Conservation (phyloP, 306 rosid species). For the Cucumis sativus region DNA sequence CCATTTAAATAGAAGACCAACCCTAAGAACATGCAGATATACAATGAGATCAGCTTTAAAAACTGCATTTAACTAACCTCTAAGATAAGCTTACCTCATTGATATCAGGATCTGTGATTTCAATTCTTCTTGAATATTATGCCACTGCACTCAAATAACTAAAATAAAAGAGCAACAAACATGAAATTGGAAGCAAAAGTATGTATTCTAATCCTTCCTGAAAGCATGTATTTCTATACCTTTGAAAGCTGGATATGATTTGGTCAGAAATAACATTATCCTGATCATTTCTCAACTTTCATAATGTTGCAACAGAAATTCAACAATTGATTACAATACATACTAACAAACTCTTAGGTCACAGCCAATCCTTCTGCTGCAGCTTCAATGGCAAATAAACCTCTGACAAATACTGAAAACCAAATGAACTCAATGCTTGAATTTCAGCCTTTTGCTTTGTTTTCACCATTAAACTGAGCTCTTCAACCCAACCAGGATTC, state of each 20-base stretch:
- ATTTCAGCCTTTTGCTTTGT: slow-evolving; percentile 95
- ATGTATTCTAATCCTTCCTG: not conserved
- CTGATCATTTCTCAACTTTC: slow-evolving; percentile 1
- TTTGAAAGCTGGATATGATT: not conserved
- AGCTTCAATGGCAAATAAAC: slow-evolving; percentile 79
- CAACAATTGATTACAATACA: not conserved
- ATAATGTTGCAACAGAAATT: not conserved
- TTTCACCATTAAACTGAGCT: slow-evolving; percentile 81
- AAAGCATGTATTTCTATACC: not conserved
- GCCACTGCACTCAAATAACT: not conserved
- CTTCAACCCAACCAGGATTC: slow-evolving; percentile 96
- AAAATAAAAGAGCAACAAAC: not conserved
- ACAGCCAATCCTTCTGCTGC: slow-evolving; percentile 83
- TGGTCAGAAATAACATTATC: not conserved
- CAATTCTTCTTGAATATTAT: not conserved
- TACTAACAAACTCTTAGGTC: slow-evolving; percentile 7
- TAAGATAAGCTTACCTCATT: not conserved
- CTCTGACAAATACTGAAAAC: slow-evolving; percentile 83
- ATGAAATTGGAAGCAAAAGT: slow-evolving; percentile 6
- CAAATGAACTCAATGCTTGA: slow-evolving; percentile 85
- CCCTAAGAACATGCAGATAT: not conserved
- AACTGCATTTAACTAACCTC: not conserved
- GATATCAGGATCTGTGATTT: not conserved
- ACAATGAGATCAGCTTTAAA: not conserved
- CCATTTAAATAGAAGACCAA: not conserved